phyloP scores from a whole-genome alignment of 768 basidiomycete genomes.

The Rubroboletus satanas region DNA sequence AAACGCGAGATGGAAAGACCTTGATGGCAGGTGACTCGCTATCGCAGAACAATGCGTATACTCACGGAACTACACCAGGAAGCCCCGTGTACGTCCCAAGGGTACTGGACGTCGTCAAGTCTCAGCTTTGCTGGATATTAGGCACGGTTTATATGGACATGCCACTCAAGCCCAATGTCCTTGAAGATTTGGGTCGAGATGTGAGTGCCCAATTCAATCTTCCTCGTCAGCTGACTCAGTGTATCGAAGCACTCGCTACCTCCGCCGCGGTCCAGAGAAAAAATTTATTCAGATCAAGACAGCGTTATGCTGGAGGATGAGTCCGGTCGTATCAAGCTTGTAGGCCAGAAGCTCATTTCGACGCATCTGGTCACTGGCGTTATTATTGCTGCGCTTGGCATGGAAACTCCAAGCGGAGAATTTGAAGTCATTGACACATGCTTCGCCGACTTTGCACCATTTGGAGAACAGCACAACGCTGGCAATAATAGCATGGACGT shows the following conservation, averaged over 20 bases:
- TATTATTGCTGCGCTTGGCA: conserved; percentile 84
- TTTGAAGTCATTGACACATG: conserved; percentile 93
- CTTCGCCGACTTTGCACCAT: conserved; percentile 75
- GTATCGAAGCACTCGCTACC: conserved; percentile 76
- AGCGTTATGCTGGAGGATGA: conserved; percentile 92
- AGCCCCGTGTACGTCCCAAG: conserved; percentile 68
- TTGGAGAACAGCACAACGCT: conserved; percentile 22
- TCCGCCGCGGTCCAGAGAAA: conserved; percentile 69
- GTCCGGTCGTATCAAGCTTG: conserved; percentile 84
- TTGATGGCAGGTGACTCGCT: conserved; percentile 35
- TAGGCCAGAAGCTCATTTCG: conserved; percentile 64
- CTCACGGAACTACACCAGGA: conserved; percentile 39
- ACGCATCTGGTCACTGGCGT: conserved; percentile 84
- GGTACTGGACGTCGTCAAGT: conserved; percentile 84
- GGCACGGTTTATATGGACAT: conserved; percentile 99
- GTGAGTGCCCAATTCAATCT: conserved; percentile 45
- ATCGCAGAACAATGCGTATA: background rate
- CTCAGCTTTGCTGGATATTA: conserved; percentile 82
- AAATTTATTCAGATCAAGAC: conserved; percentile 77
- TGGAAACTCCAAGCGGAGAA: conserved; percentile 84
- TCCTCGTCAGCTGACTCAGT: conserved; percentile 1
- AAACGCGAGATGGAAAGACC: conserved; percentile 44
- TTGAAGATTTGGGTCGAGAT: conserved; percentile 90
- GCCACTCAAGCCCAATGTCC: conserved; percentile 97
- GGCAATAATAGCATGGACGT: conserved; percentile 56